Evolutionary conservation across 1,139 yeast genomes (phyloP).

Genomic region (Diutina ranongensis): DNA sequence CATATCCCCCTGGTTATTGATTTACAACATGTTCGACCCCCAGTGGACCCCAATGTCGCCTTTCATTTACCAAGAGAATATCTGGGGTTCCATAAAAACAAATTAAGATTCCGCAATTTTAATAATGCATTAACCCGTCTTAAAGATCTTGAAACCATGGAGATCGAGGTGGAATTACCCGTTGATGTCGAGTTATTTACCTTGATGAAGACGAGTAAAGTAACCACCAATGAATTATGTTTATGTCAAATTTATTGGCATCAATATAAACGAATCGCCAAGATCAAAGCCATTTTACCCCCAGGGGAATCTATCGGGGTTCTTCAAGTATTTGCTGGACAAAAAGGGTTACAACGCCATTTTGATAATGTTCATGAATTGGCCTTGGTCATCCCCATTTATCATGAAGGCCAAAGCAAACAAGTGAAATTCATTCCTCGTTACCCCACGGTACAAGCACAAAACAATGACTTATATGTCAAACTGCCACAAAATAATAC

Average conservation of each 20-base stretch:
- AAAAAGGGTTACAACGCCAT: conserved; percentile 49
- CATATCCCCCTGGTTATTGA: conserved; percentile 74
- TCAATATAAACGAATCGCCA: conserved; percentile 48
- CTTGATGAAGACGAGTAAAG: conserved; percentile 39
- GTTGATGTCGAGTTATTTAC: conserved; percentile 53
- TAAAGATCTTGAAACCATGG: conserved; percentile 66
- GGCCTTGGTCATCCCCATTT: conserved; percentile 66
- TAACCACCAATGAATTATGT: conserved; percentile 42
- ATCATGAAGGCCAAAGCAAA: conserved; percentile 57
- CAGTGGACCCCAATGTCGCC: conserved; percentile 68
- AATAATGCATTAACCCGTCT: conserved; percentile 69
- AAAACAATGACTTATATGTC: conserved; percentile 66
- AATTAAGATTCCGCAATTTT: conserved; percentile 50
- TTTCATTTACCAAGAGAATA: conserved; percentile 75
- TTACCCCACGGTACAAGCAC: conserved; percentile 60
- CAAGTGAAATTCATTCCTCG: conserved; percentile 54
- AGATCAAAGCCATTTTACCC: conserved; percentile 75
- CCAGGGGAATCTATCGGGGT: conserved; percentile 57
- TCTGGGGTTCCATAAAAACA: conserved; percentile 61
- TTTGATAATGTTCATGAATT: conserved; percentile 55
- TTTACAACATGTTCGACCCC: conserved; percentile 80
- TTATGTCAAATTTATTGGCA: conserved; percentile 71
- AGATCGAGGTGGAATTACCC: conserved; percentile 65
- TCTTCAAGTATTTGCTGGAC: conserved; percentile 65
- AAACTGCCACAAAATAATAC: conserved; percentile 72